Base-by-base conservation (phyloP, 257 asterid genomes). In the Asclepias syriaca region DNA sequence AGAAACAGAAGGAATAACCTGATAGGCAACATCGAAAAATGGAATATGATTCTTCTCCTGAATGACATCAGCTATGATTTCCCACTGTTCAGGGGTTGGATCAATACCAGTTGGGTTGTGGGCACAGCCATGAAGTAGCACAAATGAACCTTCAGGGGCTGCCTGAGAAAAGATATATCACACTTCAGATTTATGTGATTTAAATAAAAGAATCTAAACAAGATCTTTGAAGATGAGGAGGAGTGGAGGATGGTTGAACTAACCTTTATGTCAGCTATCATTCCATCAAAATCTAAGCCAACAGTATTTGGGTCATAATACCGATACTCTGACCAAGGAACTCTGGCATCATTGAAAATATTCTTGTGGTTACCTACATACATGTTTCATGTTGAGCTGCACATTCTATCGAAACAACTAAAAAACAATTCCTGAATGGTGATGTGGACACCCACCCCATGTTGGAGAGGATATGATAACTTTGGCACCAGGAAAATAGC, bases 101-200 rank as follows among this genome's bases (percentile, higher is more conserved):
- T 94, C 98, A 71, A 94, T 94, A 78, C 98, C 97, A 71, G 98
- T 94, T 78, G 98, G 97, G 79, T 94, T 94, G 89, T 94, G 98
- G 0, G 97, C 97, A 81, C 98, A 94, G 64, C 98, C 97, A 56
- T 93, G 98, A 76, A 93, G 96, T 76, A 93, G 77, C 76, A 93
- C 87, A 79, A 93, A 91, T 57, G 98, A 91, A 81, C 97, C 98
- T 69, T 88, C 93, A 56, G 98, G 95, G 24, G 96, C 98, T 59
- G 86, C 96, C 98, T 91, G 86, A n/a, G 43, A 60, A 59, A 8
- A 60, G 63, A 16, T 45, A 32, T 3, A 34, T 49, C 64, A 69
- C 5, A 61, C 61, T 27, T 70, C 56, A 75, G 69, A 61, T 59
- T 18, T 46, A 21, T 64, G 48, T 63, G 27, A 37, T 37, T 64